These are phyloP conservation scores for Melanogaster broomeanus DNA, from an alignment of 768 basidiomycete species.

Conservation along the genomic window DNA sequence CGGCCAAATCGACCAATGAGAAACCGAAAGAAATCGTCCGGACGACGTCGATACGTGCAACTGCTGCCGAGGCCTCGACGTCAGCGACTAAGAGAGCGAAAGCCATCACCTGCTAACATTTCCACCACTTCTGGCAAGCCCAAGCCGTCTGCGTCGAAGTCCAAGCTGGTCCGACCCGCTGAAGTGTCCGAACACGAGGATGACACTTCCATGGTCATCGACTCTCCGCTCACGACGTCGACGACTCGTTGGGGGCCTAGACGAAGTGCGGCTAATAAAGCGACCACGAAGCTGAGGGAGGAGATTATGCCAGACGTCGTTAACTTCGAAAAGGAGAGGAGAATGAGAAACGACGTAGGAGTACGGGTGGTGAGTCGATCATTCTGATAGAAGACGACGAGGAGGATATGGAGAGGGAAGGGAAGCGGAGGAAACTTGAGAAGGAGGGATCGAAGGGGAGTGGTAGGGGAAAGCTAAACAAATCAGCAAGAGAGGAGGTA, in stretches of 20 bases:
- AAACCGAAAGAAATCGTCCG: constrained; percentile 3
- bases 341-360: constrained; percentile 32
- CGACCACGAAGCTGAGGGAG: constrained; percentile 44
- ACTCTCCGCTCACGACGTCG: constrained; percentile 8
- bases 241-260: constrained; percentile 24
- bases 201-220: constrained; percentile 10
- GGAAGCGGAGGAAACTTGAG: constrained; percentile 21
- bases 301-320: constrained; percentile 78
- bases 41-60: constrained; percentile 19
- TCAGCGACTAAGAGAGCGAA: constrained; percentile 16
- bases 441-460: constrained; percentile 11
- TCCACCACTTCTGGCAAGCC: constrained; percentile 3
- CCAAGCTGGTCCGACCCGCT: background rate
- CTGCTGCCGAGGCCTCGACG: constrained; percentile 26
- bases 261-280: constrained; percentile 58
- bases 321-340: constrained; percentile 68
- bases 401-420: constrained; percentile 11
- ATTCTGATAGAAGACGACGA: constrained; percentile 2
- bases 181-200: background rate
- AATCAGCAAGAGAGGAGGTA: constrained; percentile 15
- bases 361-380: constrained; percentile 32
- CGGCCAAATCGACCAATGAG: background rate
- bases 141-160: constrained; percentile 1
- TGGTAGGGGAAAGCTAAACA: constrained; percentile 14
- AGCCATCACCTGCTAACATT: constrained; percentile 17